phyloP scores from a whole-genome alignment of 768 basidiomycete species.

The Tulasnella sp. region DNA sequence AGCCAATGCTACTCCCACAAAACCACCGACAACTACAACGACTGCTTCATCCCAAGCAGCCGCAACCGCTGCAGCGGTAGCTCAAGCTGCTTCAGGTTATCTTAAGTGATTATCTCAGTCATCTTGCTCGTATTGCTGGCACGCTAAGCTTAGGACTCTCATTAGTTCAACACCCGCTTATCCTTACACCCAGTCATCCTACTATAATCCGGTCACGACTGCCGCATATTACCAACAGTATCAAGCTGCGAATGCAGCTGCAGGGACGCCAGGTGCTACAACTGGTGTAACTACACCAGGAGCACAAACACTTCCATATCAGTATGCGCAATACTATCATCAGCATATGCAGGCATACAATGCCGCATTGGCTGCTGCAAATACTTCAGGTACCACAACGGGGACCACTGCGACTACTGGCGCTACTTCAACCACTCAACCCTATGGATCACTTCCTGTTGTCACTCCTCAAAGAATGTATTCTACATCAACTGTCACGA shows the following conservation, averaged over 20 bases:
- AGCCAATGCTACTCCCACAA: slow-evolving; percentile 10
- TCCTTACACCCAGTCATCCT: background rate
- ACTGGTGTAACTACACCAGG: too few relatives aligned
- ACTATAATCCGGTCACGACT: too few relatives aligned
- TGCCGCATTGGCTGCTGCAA: slow-evolving; percentile 22
- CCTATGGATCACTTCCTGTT: too few relatives aligned
- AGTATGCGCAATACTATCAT: slow-evolving; percentile 4
- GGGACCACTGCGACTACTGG: background rate
- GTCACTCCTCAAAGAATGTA: slow-evolving; percentile 4
- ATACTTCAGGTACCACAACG: slow-evolving; percentile 19
- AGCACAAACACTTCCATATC: too few relatives aligned
- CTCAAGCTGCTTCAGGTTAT: slow-evolving; percentile 10
- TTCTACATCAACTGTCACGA: slow-evolving; percentile 19
- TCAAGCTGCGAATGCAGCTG: background rate
- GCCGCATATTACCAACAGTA: slow-evolving; percentile 8
- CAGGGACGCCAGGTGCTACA: slow-evolving; percentile 4
- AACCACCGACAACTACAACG: slow-evolving; percentile 32
- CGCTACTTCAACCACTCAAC: too few relatives aligned
- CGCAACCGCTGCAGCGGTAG: slow-evolving; percentile 18
- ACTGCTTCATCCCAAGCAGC: slow-evolving; percentile 29
- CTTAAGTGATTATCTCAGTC: slow-evolving; percentile 1
- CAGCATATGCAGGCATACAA: slow-evolving; percentile 24
- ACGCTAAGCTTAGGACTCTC: background rate
- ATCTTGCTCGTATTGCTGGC: background rate
- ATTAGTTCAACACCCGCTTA: background rate